These are phyloP conservation scores for Monosiga brevicollis DNA, from an alignment of 78 protist genomes.

Conservation along the genomic window DNA sequence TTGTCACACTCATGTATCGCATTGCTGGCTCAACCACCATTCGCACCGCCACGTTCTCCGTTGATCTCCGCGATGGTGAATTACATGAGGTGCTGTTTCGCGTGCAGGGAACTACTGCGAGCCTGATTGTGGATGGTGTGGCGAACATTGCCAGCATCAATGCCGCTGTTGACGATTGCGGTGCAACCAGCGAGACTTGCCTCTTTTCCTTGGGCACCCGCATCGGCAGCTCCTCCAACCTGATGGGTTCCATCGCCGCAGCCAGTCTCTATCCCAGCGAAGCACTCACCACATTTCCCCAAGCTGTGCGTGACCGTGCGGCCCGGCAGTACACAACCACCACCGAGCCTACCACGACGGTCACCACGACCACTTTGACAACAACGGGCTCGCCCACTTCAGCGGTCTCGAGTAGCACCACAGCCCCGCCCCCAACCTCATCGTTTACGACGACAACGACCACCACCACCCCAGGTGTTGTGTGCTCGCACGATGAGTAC, in stretches of 20 bases:
- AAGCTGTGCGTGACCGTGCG: not conserved
- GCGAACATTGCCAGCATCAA: not conserved
- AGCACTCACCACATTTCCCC: not conserved
- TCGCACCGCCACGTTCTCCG: not conserved
- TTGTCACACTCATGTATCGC: not conserved
- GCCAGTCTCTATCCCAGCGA: not conserved
- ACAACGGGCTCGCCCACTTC: not conserved
- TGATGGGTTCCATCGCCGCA: not conserved
- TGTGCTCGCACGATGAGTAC: not conserved
- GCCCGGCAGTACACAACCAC: not conserved
- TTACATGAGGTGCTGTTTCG: not conserved
- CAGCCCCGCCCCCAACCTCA: not conserved
- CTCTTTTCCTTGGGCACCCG: not conserved
- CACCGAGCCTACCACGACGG: not conserved
- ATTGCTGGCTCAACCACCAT: not conserved
- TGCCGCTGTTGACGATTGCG: not conserved
- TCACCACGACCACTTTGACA: not conserved
- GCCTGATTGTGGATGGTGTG: not conserved
- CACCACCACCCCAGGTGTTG: not conserved
- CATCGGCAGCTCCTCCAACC: too few relatives aligned
- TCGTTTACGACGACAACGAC: not conserved
- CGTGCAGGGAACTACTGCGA: not conserved
- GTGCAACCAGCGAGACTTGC: not conserved
- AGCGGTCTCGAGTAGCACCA: not conserved
- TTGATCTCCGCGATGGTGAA: not conserved